Evolutionary conservation across 352 stramenopile genomes (phyloP).

Genomic region (Aphanomyces cochlioides): DNA sequence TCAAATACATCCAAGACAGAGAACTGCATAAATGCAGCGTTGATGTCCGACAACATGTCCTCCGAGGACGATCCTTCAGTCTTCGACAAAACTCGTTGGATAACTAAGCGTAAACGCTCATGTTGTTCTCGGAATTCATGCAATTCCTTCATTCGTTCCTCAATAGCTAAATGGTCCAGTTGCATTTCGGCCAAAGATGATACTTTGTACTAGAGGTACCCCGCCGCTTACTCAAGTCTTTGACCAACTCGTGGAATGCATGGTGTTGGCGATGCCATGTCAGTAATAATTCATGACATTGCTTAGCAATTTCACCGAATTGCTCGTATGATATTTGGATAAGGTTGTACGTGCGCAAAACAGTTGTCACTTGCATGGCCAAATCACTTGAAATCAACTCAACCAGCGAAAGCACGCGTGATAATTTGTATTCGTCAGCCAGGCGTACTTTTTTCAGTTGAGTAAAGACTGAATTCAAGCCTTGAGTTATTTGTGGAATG

Average conservation of each 20-base stretch:
- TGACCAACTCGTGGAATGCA: slow-evolving; percentile 81
- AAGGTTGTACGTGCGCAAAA: slow-evolving; percentile 78
- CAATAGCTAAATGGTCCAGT: slow-evolving; percentile 81
- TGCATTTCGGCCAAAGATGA: slow-evolving; percentile 74
- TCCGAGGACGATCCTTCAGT: no score
- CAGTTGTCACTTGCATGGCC: slow-evolving; percentile 70
- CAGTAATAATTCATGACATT: slow-evolving; percentile 80
- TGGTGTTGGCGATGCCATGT: slow-evolving; percentile 83
- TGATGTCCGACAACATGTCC: no score
- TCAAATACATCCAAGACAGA: no score
- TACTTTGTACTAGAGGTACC: slow-evolving; percentile 78
- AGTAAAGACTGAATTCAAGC: slow-evolving; percentile 75
- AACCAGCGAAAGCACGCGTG: slow-evolving; percentile 69
- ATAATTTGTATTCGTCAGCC: slow-evolving; percentile 84
- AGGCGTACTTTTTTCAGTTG: slow-evolving; percentile 90
- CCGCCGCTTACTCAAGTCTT: slow-evolving; percentile 82
- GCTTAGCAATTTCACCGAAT: slow-evolving; percentile 69
- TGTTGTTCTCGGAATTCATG: slow-evolving; percentile 90
- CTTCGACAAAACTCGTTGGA: slow-evolving; percentile 64
- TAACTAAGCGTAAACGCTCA: slow-evolving; percentile 84
- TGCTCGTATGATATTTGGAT: slow-evolving; percentile 81
- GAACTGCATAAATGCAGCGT: no score
- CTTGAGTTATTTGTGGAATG: slow-evolving; percentile 77
- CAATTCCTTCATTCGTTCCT: slow-evolving; percentile 85
- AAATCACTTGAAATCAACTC: slow-evolving; percentile 86